phyloP scores from a whole-genome alignment of 768 basidiomycete species.

The Amanita molliuscula region DNA sequence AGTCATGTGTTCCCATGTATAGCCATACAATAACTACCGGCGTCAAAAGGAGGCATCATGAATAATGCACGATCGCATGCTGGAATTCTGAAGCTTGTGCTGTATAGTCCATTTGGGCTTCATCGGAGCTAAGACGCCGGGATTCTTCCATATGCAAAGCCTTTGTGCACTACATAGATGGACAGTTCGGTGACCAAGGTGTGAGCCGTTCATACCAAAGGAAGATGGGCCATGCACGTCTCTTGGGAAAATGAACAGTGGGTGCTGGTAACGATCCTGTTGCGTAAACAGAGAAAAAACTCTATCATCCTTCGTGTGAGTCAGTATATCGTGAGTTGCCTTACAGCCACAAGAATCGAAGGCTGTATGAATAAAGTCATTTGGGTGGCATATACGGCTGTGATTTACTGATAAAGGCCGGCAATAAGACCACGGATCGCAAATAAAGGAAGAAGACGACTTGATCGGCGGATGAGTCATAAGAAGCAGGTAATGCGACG shows the following conservation, averaged over 20 bases:
- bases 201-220: neutral
- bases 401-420: neutral
- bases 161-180: neutral
- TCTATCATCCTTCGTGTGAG: neutral
- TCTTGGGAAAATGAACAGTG: neutral
- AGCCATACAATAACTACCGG: neutral
- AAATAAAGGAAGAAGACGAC: constrained; percentile 6
- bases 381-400: neutral
- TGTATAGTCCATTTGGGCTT: constrained; percentile 5
- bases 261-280: neutral
- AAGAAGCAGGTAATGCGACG: neutral
- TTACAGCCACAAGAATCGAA: neutral
- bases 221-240: neutral
- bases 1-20: neutral
- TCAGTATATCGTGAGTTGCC: neutral
- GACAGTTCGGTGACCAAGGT: neutral
- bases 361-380: neutral
- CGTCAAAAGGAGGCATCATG: neutral
- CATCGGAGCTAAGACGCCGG: constrained; percentile 13
- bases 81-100: constrained; percentile 6
- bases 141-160: neutral
- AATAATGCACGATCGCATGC: neutral
- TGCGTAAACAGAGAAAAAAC: neutral
- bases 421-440: constrained; percentile 3
- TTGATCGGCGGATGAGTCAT: constrained; percentile 16